Percentiles rank a stretch among this genome's conserved stretches.
Evolutionary conservation across 768 basidiomycete species (phyloP).

Genomic region (Gautieria morchelliformis): DNA sequence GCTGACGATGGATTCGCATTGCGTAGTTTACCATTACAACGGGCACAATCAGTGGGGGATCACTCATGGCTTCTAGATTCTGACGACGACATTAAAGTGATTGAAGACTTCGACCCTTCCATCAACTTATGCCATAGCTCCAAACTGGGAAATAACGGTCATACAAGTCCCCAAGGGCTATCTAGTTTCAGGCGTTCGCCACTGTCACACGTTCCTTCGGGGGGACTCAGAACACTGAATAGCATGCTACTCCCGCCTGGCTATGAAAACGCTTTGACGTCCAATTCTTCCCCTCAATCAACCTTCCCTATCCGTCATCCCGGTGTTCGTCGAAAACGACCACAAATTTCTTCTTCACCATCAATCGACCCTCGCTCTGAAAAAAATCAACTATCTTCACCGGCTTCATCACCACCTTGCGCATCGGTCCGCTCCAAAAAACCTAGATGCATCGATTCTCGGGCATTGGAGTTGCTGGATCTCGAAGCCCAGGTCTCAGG

Average conservation of each 20-base stretch:
- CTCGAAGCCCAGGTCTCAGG: slow-evolving; percentile 72
- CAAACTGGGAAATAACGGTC: not conserved
- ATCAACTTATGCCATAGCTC: not conserved
- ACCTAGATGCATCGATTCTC: not conserved
- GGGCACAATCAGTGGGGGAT: not conserved
- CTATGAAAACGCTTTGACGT: not conserved
- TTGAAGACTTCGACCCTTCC: not conserved
- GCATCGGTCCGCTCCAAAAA: not conserved
- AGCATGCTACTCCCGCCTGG: slow-evolving; percentile 29
- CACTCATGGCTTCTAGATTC: slow-evolving; percentile 14
- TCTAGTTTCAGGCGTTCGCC: not conserved
- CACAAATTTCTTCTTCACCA: not conserved
- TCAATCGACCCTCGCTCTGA: not conserved
- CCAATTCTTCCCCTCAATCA: slow-evolving; percentile 24
- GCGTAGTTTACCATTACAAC: not conserved
- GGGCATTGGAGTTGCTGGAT: slow-evolving; percentile 38
- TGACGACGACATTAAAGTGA: slow-evolving; percentile 1
- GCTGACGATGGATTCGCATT: not conserved
- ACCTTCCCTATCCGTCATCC: slow-evolving; percentile 39
- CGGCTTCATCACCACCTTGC: slow-evolving; percentile 1
- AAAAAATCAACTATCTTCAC: not conserved
- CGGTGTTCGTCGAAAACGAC: slow-evolving; percentile 13
- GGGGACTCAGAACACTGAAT: not conserved
- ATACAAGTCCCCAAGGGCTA: not conserved
- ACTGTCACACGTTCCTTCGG: not conserved